Conservation (phyloP, 441 rosid genomes). For the Aleurites moluccanus region DNA sequence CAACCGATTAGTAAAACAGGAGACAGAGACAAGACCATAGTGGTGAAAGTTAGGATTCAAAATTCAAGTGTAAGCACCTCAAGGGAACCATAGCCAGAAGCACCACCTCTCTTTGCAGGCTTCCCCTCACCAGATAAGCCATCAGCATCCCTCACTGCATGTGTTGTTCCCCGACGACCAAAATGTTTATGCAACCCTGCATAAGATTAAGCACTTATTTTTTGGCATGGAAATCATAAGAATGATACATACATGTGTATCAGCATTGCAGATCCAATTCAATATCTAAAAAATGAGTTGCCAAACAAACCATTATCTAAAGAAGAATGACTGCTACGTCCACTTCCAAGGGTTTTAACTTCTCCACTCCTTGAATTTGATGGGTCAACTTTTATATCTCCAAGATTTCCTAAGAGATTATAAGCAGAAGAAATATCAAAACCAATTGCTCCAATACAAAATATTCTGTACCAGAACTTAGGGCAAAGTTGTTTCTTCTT, state of each 20-base stretch:
- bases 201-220: conserved; percentile 20
- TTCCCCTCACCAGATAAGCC: conserved; percentile 51
- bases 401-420: conserved; percentile 32
- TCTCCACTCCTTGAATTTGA: conserved; percentile 35
- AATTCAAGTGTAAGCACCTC: conserved; percentile 49
- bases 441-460: background rate
- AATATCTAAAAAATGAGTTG: conserved; percentile 9
- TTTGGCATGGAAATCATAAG: background rate
- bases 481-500: background rate
- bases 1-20: background rate
- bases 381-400: conserved; percentile 33
- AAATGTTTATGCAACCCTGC: conserved; percentile 57
- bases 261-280: background rate
- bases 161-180: conserved; percentile 51
- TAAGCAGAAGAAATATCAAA: conserved; percentile 2
- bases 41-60: conserved; percentile 6
- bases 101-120: conserved; percentile 55
- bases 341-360: conserved; percentile 35
- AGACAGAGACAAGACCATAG: background rate
- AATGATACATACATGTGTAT: background rate
- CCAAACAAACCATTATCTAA: conserved; percentile 45
- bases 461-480: background rate
- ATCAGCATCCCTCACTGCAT: conserved; percentile 46
- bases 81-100: conserved; percentile 53
- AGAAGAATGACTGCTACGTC: conserved; percentile 36